phyloP scores from a whole-genome alignment of 2,329 filamentous ascomycete species.

The Didymella segeticola region DNA sequence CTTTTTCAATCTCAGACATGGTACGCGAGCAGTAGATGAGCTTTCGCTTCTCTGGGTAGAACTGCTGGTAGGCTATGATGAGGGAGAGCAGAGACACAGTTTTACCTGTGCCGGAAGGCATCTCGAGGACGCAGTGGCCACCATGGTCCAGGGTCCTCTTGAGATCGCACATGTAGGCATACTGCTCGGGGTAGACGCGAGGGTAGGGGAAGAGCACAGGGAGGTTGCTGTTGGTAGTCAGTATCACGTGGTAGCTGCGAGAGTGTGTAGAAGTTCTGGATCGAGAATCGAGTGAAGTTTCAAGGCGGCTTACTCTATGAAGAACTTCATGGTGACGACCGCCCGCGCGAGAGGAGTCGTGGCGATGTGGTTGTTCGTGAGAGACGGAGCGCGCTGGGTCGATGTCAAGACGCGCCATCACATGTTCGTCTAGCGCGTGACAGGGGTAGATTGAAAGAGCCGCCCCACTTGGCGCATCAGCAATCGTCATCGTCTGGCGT shows the following conservation, averaged over 20 bases:
- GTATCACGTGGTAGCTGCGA: no score
- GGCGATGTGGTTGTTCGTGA: slow-evolving; percentile 22
- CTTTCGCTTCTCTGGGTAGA: slow-evolving; percentile 91
- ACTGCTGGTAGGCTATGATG: slow-evolving; percentile 95
- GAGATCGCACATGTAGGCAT: slow-evolving; percentile 80
- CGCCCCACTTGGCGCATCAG: slow-evolving; percentile 11
- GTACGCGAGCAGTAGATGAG: slow-evolving; percentile 99
- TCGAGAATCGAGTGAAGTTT: no score
- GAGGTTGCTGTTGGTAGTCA: no score
- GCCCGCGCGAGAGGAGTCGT: slow-evolving; percentile 30
- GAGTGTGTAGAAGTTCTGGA: no score
- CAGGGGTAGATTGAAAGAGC: neutral
- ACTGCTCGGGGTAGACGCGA: slow-evolving; percentile 69
- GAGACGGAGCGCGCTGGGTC: slow-evolving; percentile 22
- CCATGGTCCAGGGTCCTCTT: slow-evolving; percentile 90
- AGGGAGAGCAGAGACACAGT: slow-evolving; percentile 93
- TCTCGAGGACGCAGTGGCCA: slow-evolving; percentile 95
- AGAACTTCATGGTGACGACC: slow-evolving; percentile 69
- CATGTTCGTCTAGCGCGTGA: slow-evolving; percentile 12
- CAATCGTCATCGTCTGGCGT: slow-evolving; percentile 14
- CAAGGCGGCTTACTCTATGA: slow-evolving; percentile 67
- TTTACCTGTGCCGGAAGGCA: slow-evolving; percentile 98
- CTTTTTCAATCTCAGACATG: slow-evolving; percentile 99
- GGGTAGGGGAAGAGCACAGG: slow-evolving; percentile 78
- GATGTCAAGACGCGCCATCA: slow-evolving; percentile 12